phyloP scores from a whole-genome alignment of 768 basidiomycete species.

The Termitomyces sp. region DNA sequence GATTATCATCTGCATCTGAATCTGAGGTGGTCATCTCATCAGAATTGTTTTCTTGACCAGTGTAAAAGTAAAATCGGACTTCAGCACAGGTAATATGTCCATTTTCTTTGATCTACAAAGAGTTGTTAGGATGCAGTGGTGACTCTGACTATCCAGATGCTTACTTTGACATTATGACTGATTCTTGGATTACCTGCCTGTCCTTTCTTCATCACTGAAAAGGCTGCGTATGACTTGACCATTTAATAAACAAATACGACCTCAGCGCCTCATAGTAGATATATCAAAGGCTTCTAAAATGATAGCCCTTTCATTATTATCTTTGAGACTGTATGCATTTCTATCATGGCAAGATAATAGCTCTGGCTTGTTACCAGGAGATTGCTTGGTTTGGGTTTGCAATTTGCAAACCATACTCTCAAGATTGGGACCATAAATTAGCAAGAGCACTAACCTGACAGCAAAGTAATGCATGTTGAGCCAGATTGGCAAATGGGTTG shows the following conservation, averaged over 20 bases:
- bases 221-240: constrained; percentile 16
- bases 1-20: too few species aligned
- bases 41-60: too few species aligned
- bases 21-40: too few species aligned
- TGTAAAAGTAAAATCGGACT: not conserved
- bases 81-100: not conserved
- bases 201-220: not conserved
- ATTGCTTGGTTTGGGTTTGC: not conserved
- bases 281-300: not conserved
- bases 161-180: not conserved
- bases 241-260: constrained; percentile 15
- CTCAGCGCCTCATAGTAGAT: constrained; percentile 12
- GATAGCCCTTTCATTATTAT: not conserved
- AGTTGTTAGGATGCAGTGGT: not conserved
- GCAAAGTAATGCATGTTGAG: constrained; percentile 18
- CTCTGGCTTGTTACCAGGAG: not conserved
- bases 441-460: constrained; percentile 15
- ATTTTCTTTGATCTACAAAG: not conserved
- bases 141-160: not conserved
- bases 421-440: constrained; percentile 14
- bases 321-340: not conserved
- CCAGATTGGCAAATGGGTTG: constrained; percentile 22
- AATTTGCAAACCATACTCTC: not conserved
- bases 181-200: not conserved
- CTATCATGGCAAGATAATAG: not conserved